Percentiles rank a stretch among this genome's conserved stretches.
Evolutionary conservation across 1,284 basidiomycete species (phyloP).

Genomic region (Neotropicomus parvogracilis): DNA sequence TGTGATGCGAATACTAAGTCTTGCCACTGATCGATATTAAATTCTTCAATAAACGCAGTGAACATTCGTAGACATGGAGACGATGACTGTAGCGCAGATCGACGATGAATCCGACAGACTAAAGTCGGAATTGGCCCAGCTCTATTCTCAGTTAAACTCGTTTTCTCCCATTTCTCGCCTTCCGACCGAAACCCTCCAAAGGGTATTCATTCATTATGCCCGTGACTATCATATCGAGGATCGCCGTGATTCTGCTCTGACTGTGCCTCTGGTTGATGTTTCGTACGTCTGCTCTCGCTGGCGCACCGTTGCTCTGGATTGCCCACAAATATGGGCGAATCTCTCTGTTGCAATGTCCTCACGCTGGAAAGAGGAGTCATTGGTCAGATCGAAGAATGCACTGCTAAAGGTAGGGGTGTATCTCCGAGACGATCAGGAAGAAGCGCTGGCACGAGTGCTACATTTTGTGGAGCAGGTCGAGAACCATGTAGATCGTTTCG

Average conservation of each 20-base stretch:
- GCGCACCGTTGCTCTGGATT: conserved; percentile 35
- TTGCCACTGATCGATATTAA: too few species aligned
- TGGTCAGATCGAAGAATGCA: conserved; percentile 35
- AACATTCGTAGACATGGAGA: too few species aligned
- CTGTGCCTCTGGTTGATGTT: conserved; percentile 20
- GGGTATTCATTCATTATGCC: conserved; percentile 25
- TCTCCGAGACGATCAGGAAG: too few species aligned
- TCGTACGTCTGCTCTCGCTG: conserved; percentile 38
- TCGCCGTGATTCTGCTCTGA: background rate
- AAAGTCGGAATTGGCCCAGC: too few species aligned
- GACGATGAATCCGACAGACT: too few species aligned
- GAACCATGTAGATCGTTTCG: conserved; percentile 17
- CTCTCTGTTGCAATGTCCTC: conserved; percentile 27
- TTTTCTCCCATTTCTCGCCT: conserved; percentile 32
- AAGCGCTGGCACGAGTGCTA: too few species aligned
- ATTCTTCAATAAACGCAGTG: too few species aligned
- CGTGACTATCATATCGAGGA: too few species aligned
- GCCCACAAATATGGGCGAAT: conserved; percentile 36
- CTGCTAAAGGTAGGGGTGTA: conserved; percentile 30
- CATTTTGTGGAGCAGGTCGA: conserved; percentile 11
- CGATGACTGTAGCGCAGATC: too few species aligned
- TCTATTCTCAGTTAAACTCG: conserved; percentile 31
- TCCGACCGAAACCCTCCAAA: conserved; percentile 31
- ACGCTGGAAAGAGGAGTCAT: conserved; percentile 34
- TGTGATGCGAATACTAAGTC: too few species aligned